Percentiles rank a stretch among this genome's conserved stretches.
Evolutionary conservation across 2,329 filamentous ascomycete species (phyloP).

Genomic region (Talaromyces verruculosus): DNA sequence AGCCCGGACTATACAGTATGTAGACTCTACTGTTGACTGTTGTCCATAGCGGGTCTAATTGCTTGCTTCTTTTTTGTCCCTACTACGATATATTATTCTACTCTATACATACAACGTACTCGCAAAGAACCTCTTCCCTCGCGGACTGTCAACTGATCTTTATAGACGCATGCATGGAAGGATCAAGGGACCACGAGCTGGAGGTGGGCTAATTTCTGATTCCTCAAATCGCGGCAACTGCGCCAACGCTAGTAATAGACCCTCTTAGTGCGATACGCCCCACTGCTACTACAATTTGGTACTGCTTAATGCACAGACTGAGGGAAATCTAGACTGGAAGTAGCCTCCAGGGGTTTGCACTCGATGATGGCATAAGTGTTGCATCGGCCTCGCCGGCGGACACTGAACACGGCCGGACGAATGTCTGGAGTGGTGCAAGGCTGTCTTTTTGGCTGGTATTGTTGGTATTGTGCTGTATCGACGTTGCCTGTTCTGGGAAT

Average conservation of each 20-base stretch:
- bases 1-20: not conserved
- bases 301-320: not conserved
- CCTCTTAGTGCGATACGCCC: not conserved
- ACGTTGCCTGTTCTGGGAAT: not conserved
- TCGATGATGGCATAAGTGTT: not conserved
- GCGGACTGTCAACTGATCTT: not conserved
- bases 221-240: slow-evolving; percentile 13
- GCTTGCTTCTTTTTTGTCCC: not conserved
- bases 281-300: not conserved
- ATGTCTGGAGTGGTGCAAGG: not conserved
- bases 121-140: not conserved
- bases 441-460: not conserved
- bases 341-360: not conserved
- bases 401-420: not conserved
- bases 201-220: slow-evolving; percentile 4
- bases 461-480: not conserved
- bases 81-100: not conserved
- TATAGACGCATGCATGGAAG: slow-evolving; percentile 8
- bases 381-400: not conserved
- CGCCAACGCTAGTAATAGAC: slow-evolving; percentile 9
- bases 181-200: slow-evolving; percentile 5
- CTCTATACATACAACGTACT: not conserved
- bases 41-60: not conserved
- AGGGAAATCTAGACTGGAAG: not conserved
- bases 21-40: not conserved